Percentiles rank a stretch among this genome's conserved stretches.
Evolutionary conservation across 78 protist genomes (phyloP).

Genomic region (Dictyostelium brefeldianum): DNA sequence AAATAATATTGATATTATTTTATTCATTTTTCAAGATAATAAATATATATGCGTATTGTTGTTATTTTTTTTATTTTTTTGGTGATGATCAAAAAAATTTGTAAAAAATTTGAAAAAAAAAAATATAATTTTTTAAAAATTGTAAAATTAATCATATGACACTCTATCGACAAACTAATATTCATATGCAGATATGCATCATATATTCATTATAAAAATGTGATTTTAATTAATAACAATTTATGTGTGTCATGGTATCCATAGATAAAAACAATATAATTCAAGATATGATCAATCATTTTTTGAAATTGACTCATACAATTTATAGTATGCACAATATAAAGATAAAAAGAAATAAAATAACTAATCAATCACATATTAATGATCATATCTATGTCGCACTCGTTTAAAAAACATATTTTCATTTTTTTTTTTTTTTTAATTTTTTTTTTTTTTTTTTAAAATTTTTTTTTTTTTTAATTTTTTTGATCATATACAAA

Average conservation of each 20-base stretch:
- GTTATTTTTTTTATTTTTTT: background rate
- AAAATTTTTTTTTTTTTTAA: background rate
- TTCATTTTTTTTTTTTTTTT: constrained; percentile 11
- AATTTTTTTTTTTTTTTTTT: background rate
- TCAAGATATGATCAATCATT: too few species aligned
- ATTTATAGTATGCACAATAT: too few species aligned
- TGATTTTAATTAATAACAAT: too few species aligned
- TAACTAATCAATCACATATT: too few species aligned
- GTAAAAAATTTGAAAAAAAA: background rate
- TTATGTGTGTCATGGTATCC: too few species aligned
- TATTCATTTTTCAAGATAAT: background rate
- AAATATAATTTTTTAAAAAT: background rate
- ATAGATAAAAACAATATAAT: too few species aligned
- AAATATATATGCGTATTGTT: background rate
- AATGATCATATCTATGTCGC: too few species aligned
- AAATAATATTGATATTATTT: background rate
- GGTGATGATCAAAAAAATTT: background rate
- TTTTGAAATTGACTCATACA: too few species aligned
- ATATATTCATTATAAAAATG: too few species aligned
- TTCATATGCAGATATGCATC: too few species aligned
- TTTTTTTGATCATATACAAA: background rate
- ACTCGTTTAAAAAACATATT: background rate
- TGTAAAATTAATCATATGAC: too few species aligned
- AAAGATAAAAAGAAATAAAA: background rate
- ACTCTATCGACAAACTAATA: too few species aligned